phyloP scores from a whole-genome alignment of 257 asterid genomes.

The Pogostemon cablin region DNA sequence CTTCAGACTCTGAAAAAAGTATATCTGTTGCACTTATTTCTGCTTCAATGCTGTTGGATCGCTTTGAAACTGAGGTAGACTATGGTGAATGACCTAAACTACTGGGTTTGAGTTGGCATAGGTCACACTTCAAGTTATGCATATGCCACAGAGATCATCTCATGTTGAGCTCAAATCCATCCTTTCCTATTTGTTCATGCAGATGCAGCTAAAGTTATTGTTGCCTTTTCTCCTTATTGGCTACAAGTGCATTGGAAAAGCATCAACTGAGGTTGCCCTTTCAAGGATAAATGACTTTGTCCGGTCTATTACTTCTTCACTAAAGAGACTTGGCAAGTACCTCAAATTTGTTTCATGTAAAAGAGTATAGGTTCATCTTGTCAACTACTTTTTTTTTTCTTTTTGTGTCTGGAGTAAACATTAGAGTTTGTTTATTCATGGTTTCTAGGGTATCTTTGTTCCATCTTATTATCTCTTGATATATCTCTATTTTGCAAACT shows the following conservation, averaged over 20 bases:
- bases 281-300: slow-evolving; percentile 59
- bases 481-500: slow-evolving; percentile 18
- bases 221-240: slow-evolving; percentile 75
- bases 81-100: slow-evolving; percentile 21
- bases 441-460: not conserved
- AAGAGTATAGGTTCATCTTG: slow-evolving; percentile 6
- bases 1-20: slow-evolving; percentile 55
- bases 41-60: slow-evolving; percentile 59
- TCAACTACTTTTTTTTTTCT: not conserved
- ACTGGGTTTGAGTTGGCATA: not conserved
- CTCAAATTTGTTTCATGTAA: not conserved
- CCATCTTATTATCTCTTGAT: slow-evolving; percentile 18
- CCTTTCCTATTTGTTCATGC: slow-evolving; percentile 43
- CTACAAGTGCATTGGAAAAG: slow-evolving; percentile 77
- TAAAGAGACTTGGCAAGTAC: slow-evolving; percentile 66
- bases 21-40: slow-evolving; percentile 49
- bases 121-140: slow-evolving; percentile 1
- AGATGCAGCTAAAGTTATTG: slow-evolving; percentile 72
- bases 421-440: not conserved
- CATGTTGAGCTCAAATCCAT: slow-evolving; percentile 23
- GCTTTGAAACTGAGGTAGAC: slow-evolving; percentile 65
- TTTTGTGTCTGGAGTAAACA: not conserved
- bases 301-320: slow-evolving; percentile 57
- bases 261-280: slow-evolving; percentile 68
- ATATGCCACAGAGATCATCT: slow-evolving; percentile 9